Evolutionary conservation across 2,329 filamentous ascomycete genomes (phyloP).

Genomic region (Chrysosporium keratinophilum): DNA sequence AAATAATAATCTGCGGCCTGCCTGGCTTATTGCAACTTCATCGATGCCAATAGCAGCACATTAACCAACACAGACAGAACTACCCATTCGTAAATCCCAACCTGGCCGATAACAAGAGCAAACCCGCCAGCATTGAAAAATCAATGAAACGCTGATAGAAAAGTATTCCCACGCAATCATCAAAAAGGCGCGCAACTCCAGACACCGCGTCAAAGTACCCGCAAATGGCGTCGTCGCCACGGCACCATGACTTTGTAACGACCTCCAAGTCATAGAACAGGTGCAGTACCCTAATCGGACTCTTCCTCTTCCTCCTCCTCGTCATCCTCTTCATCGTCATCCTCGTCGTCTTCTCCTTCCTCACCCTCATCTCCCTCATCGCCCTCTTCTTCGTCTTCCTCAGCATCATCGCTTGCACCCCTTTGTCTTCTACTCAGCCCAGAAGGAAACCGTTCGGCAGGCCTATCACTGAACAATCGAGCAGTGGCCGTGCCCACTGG

Average conservation of each 20-base stretch:
- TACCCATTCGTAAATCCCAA: not conserved
- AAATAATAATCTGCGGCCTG: not conserved
- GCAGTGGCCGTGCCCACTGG: conserved; percentile 27
- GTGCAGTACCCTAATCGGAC: not conserved
- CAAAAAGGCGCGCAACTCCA: not conserved
- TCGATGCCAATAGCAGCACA: not conserved
- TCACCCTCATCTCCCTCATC: not conserved
- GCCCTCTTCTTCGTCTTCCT: not conserved
- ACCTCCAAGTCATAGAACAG: not conserved
- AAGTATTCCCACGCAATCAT: not conserved
- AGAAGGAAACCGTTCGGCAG: not conserved
- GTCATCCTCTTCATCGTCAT: not conserved
- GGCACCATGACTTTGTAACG: not conserved
- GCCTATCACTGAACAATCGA: conserved; percentile 18
- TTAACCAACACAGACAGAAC: not conserved
- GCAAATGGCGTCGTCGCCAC: not conserved
- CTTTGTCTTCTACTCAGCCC: not conserved
- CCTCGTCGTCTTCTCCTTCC: not conserved
- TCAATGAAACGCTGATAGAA: not conserved
- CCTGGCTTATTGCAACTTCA: not conserved
- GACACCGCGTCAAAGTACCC: not conserved
- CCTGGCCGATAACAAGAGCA: not conserved
- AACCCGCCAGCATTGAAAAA: not conserved
- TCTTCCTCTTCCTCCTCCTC: conserved; percentile 1
- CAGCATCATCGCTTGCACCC: not conserved